Percentiles rank a stretch among this genome's conserved stretches.
phyloP scores from a whole-genome alignment of 139 green algal species.

The Tetraselmis striata region DNA sequence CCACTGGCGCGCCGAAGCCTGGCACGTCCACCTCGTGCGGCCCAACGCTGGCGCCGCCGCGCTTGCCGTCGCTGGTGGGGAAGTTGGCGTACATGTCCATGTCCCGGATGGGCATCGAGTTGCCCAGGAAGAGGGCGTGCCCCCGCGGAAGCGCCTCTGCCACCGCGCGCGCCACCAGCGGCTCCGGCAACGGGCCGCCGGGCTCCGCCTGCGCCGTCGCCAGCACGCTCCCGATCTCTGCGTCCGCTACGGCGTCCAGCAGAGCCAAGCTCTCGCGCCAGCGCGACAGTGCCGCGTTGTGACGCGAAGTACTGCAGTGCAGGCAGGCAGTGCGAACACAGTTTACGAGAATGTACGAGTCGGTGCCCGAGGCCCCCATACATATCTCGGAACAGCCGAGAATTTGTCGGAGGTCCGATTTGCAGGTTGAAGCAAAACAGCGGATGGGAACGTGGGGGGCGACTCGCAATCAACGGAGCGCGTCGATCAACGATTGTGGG shows the following conservation, averaged over 20 bases:
- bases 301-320: too few species aligned
- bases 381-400: too few species aligned
- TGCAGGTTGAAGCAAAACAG: too few species aligned
- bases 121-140: conserved; percentile 89
- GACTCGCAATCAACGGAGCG: too few species aligned
- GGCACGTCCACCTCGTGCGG: neutral
- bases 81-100: conserved; percentile 85
- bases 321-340: too few species aligned
- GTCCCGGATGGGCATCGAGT: conserved; percentile 97
- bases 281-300: too few species aligned
- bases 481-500: too few species aligned
- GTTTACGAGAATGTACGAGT: too few species aligned
- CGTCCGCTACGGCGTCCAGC: conserved; percentile 26
- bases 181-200: conserved; percentile 19
- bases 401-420: too few species aligned
- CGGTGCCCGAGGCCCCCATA: too few species aligned
- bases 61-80: neutral
- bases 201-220: neutral
- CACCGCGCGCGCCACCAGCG: conserved; percentile 37
- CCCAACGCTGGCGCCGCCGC: neutral
- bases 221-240: conserved; percentile 4
- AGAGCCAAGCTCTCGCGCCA: conserved; percentile 15
- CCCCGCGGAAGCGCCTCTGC: conserved; percentile 44
- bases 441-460: too few species aligned
- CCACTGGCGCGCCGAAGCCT: conserved; percentile 42